Evolutionary conservation across 1,284 basidiomycete species (phyloP), one percentile per base, ranked within the genome.

Genomic region (Cronartium quercuum): DNA sequence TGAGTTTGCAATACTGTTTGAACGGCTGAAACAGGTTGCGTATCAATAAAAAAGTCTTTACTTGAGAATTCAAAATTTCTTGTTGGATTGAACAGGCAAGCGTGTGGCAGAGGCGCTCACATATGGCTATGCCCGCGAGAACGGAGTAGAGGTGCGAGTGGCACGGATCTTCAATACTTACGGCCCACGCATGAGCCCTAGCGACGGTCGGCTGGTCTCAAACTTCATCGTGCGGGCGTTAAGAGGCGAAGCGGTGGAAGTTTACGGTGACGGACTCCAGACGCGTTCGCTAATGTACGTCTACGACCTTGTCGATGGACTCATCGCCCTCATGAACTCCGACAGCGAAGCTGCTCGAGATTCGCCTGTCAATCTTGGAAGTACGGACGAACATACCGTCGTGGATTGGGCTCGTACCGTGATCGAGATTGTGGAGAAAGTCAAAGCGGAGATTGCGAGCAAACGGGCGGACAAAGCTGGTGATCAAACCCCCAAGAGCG

Each of bases 191-290:
- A 94, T 96, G 94, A 94, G 95, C 84, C 92, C 94, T 1, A 88
- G 88, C 81, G 95, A 98, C 81, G 95, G 95, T 34, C 90, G 95
- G 76, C 93, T 98, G 76, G 95, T 98, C 42, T 95, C 92, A 81
- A 98, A 98, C 84, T 97, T 98, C 83, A 95, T 97, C 81, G 90
- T 97, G 71, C 94, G 97, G 80, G 95, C 94, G 9, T 87, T 98
- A 75, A 90, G 90, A 79, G 94, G 93, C 66, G 90, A 98, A 83
- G 91, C 96, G 82, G 88, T 98, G 85, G 96, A 94, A 65, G 90
- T 98, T 63, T 98, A 97, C 83, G 95, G 95, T 66, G 95, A 98
- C 81, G 95, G 95, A 76, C 88, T 85, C 63, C 94, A 97, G 84
- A 98, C 95, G 24, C 90, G 95, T 75, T 97, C 94, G 21, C 96